phyloP scores from a whole-genome alignment of 1,284 basidiomycete species.

The Grifola frondosa region DNA sequence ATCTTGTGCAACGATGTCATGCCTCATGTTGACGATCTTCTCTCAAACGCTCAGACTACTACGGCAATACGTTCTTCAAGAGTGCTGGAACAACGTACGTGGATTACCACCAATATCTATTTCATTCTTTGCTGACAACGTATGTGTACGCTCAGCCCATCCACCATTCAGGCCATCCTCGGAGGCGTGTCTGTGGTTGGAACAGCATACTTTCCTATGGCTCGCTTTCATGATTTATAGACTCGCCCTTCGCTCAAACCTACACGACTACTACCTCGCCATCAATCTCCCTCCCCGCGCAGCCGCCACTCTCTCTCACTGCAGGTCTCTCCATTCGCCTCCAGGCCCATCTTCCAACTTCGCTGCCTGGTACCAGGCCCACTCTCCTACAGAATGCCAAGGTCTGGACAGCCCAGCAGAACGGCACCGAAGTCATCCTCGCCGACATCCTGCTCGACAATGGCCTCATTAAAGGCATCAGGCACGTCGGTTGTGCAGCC shows the following conservation, averaged over 20 bases:
- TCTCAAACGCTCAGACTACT: conserved; percentile 53
- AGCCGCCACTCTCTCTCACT: conserved; percentile 22
- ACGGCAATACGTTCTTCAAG: conserved; percentile 80
- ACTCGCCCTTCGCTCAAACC: no score
- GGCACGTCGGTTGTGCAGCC: conserved; percentile 34
- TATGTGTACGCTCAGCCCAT: conserved; percentile 53
- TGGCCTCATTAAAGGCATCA: conserved; percentile 54
- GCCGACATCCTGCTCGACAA: conserved; percentile 56
- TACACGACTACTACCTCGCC: no score
- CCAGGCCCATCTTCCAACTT: conserved; percentile 43
- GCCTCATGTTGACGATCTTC: not conserved
- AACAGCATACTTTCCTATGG: no score
- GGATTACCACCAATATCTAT: not conserved
- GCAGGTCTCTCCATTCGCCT: conserved; percentile 24
- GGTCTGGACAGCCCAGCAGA: conserved; percentile 61
- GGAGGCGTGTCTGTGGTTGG: conserved; percentile 66
- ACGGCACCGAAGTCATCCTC: conserved; percentile 49
- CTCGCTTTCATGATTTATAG: no score
- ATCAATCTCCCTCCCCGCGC: conserved; percentile 21
- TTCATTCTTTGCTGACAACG: conserved; percentile 1
- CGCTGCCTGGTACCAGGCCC: conserved; percentile 42
- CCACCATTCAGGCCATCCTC: conserved; percentile 71
- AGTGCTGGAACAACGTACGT: conserved; percentile 63
- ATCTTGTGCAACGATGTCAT: no score
- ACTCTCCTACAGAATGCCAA: conserved; percentile 58